Percentiles rank a stretch among this genome's conserved stretches.
These are phyloP conservation scores for Osmanthus fragrans DNA, from an alignment of 257 asterid genomes.

Conservation along the genomic window DNA sequence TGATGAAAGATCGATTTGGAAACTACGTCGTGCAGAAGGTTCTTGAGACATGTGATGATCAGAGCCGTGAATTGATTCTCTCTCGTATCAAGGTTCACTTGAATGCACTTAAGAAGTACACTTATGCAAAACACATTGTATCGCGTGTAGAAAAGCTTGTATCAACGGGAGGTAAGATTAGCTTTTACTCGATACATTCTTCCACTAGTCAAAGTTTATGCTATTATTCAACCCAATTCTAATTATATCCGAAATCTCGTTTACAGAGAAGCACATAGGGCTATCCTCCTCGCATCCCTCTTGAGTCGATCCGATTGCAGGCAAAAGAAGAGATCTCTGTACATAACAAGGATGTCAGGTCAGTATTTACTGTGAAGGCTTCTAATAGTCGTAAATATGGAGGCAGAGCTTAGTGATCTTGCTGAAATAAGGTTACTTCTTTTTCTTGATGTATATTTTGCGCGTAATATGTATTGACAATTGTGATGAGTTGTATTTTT, in stretches of 20 bases:
- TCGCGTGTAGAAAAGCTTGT: slow-evolving; percentile 86
- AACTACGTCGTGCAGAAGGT: slow-evolving; percentile 89
- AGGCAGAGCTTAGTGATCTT: slow-evolving; percentile 10
- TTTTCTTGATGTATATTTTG: slow-evolving; percentile 19
- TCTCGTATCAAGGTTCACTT: slow-evolving; percentile 83
- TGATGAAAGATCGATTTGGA: slow-evolving; percentile 95
- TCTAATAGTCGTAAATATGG: slow-evolving; percentile 14
- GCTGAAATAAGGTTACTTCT: slow-evolving; percentile 30
- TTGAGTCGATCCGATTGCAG: background rate
- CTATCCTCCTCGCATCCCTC: slow-evolving; percentile 31
- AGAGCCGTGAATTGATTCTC: slow-evolving; percentile 63
- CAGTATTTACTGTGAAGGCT: slow-evolving; percentile 13
- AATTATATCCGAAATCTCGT: slow-evolving; percentile 2
- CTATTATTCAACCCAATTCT: background rate
- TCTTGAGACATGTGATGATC: slow-evolving; percentile 79
- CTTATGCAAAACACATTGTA: slow-evolving; percentile 88
- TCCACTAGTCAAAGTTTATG: background rate
- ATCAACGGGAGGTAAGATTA: slow-evolving; percentile 65
- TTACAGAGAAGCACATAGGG: slow-evolving; percentile 48
- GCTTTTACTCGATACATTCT: background rate
- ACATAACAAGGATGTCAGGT: slow-evolving; percentile 22
- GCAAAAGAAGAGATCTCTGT: slow-evolving; percentile 19
- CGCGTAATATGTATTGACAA: background rate
- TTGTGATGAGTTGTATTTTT: background rate
- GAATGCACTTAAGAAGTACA: slow-evolving; percentile 73